Evolutionary conservation across 108 stramenopile species (phyloP).

Genomic region (Asterionellopsis glacialis): DNA sequence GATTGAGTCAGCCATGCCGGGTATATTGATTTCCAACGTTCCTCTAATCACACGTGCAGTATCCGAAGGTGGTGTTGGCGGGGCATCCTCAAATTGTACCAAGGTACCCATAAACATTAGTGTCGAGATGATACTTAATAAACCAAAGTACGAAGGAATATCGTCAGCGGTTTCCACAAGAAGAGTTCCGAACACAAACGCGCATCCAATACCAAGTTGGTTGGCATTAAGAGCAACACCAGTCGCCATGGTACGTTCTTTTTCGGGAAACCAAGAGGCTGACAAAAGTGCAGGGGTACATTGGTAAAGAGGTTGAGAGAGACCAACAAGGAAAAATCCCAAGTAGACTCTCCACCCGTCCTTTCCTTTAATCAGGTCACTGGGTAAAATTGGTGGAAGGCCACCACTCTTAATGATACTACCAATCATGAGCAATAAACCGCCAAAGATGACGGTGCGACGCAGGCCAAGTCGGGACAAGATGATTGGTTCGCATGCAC

Average conservation of each 20-base stretch:
- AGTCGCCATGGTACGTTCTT: conserved; percentile 87
- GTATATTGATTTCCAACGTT: conserved; percentile 58
- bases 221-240: conserved; percentile 87
- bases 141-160: conserved; percentile 74
- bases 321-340: conserved; percentile 85
- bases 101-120: conserved; percentile 69
- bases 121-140: conserved; percentile 65
- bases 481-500: conserved; percentile 78
- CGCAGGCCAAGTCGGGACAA: conserved; percentile 71
- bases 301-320: conserved; percentile 80
- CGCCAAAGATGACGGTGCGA: conserved; percentile 72
- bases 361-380: conserved; percentile 33
- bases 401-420: conserved; percentile 81
- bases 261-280: conserved; percentile 79
- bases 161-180: conserved; percentile 63
- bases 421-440: conserved; percentile 73
- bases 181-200: conserved; percentile 82
- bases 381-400: conserved; percentile 34
- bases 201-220: conserved; percentile 85
- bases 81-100: conserved; percentile 87
- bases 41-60: conserved; percentile 56
- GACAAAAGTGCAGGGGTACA: conserved; percentile 78
- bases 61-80: conserved; percentile 78
- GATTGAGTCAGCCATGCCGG: conserved; percentile 27
- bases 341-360: conserved; percentile 70